Percentiles rank a stretch among this genome's conserved stretches.
These are phyloP conservation scores for Lithohypha guttulata DNA, from an alignment of 2,329 filamentous ascomycete genomes.

Conservation along the genomic window DNA sequence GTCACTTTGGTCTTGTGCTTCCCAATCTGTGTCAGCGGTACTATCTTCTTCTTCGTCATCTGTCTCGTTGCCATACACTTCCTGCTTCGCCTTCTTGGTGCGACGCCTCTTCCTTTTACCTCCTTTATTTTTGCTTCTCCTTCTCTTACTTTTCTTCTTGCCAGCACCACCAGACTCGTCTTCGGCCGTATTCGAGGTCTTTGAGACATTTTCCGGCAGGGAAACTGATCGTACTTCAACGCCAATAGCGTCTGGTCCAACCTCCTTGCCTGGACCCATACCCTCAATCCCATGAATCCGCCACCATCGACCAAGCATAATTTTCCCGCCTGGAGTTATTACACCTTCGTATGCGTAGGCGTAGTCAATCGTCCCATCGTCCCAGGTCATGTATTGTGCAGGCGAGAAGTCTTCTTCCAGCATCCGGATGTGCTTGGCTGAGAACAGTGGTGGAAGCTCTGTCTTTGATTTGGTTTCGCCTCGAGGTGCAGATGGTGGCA, in stretches of 20 bases:
- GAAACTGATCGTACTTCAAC: conserved; percentile 8
- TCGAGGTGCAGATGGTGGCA: background rate
- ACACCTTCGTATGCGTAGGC: conserved; percentile 39
- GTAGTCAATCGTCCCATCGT: conserved; percentile 23
- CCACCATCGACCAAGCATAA: conserved; percentile 44
- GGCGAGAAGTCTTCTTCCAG: conserved; percentile 17
- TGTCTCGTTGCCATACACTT: background rate
- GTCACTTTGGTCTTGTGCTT: background rate
- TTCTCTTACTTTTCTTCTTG: conserved; percentile 2
- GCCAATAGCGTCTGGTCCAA: conserved; percentile 9
- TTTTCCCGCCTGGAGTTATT: conserved; percentile 36
- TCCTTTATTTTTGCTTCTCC: conserved; percentile 5
- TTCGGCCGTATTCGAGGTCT: background rate
- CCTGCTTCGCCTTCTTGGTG: conserved; percentile 2
- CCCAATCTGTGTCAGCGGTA: background rate
- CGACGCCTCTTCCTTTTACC: conserved; percentile 7
- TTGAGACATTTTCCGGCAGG: background rate
- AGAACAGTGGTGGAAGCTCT: conserved; percentile 5
- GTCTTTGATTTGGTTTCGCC: background rate
- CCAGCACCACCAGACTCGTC: too few species aligned
- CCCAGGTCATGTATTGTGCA: conserved; percentile 16
- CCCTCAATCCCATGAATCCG: conserved; percentile 16
- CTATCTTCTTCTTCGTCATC: background rate
- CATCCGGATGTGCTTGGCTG: conserved; percentile 10
- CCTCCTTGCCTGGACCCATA: conserved; percentile 12